phyloP scores from a whole-genome alignment of 2,329 filamentous ascomycete species.

The Bipolaris zeicola region DNA sequence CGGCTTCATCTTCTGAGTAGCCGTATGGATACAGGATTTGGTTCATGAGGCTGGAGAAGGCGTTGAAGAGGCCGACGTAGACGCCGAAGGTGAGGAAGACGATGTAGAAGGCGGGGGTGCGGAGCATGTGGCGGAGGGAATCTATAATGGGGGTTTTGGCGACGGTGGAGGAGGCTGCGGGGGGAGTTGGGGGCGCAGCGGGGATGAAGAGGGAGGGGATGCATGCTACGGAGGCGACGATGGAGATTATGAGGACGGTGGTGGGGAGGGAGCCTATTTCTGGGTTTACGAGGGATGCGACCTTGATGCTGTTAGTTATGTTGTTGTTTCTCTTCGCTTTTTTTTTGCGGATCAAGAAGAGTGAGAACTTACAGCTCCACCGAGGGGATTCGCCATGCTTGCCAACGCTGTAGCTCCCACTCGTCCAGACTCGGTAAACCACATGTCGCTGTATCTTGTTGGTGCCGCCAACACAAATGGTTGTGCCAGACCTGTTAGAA shows the following conservation, averaged over 20 bases:
- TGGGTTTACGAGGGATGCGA: constrained; percentile 82
- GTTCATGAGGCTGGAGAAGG: constrained; percentile 83
- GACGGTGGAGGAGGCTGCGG: constrained; percentile 68
- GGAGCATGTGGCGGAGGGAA: constrained; percentile 56
- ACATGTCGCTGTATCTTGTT: constrained; percentile 88
- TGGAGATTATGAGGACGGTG: constrained; percentile 83
- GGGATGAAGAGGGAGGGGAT: constrained; percentile 85
- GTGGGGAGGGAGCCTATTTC: constrained; percentile 76
- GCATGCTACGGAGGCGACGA: constrained; percentile 74
- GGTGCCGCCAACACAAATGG: constrained; percentile 91
- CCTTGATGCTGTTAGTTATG: constrained; percentile 21
- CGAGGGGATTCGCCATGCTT: constrained; percentile 86
- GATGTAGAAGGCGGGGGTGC: constrained; percentile 76
- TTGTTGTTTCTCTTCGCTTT: background rate
- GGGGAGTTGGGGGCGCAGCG: constrained; percentile 74
- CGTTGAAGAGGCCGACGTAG: constrained; percentile 95
- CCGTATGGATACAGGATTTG: constrained; percentile 88
- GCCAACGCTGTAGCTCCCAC: constrained; percentile 86
- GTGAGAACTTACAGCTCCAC: constrained; percentile 68
- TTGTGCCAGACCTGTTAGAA: constrained; percentile 86
- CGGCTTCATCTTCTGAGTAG: constrained; percentile 81
- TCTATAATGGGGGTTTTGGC: constrained; percentile 58
- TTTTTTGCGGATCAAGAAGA: background rate
- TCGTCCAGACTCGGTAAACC: constrained; percentile 86
- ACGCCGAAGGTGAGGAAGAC: constrained; percentile 79